Percentiles rank a stretch among this genome's conserved stretches.
Evolutionary conservation across 108 stramenopile genomes (phyloP).

Genomic region (Fragilaria crotonensis): DNA sequence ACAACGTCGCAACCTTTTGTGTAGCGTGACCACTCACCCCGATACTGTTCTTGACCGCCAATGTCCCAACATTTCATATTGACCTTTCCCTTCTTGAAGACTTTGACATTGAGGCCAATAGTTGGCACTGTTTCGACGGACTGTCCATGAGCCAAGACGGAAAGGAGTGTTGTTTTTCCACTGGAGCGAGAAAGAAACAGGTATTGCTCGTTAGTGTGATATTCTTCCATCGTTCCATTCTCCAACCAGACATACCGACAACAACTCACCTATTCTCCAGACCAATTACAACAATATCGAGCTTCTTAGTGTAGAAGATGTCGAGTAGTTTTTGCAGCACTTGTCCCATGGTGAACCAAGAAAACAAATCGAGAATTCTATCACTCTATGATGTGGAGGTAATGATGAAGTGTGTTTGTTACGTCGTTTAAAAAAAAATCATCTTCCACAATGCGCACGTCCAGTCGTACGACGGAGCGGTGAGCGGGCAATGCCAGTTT

Average conservation of each 20-base stretch:
- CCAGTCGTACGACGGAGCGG: no score
- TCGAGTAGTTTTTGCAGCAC: slow-evolving; percentile 68
- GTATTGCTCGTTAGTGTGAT: background rate
- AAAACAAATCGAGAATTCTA: no score
- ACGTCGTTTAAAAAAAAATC: no score
- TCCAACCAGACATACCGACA: no score
- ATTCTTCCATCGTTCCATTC: background rate
- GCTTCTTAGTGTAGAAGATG: slow-evolving; percentile 91
- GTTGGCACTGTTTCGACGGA: slow-evolving; percentile 94
- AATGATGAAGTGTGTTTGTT: no score
- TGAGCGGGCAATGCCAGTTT: no score
- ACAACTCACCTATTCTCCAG: slow-evolving; percentile 85
- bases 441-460: no score
- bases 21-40: slow-evolving; percentile 90
- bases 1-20: slow-evolving; percentile 94
- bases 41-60: slow-evolving; percentile 91
- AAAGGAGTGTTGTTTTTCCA: slow-evolving; percentile 93
- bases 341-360: slow-evolving; percentile 80
- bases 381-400: no score
- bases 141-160: slow-evolving; percentile 88
- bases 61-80: slow-evolving; percentile 99
- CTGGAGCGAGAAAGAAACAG: slow-evolving; percentile 23
- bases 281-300: slow-evolving; percentile 95
- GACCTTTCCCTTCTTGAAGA: slow-evolving; percentile 82
- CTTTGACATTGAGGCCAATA: slow-evolving; percentile 95